Evolutionary conservation across 2,329 filamentous ascomycete genomes (phyloP), one percentile per base, ranked within the genome.

Genomic region (Colletotrichum trifolii): DNA sequence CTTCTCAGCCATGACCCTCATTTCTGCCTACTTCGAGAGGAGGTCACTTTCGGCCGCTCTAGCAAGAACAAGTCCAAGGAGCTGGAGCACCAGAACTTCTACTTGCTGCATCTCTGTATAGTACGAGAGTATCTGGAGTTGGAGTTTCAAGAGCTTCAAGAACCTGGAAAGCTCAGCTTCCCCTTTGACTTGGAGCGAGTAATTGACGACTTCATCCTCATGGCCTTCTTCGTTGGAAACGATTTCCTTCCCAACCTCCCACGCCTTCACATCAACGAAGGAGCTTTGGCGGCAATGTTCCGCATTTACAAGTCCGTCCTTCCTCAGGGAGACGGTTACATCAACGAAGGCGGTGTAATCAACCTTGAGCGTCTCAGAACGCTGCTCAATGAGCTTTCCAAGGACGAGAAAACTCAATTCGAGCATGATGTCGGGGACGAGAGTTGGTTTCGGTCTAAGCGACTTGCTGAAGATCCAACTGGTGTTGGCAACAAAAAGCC

Each of bases 211-310:
- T 99, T 99, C 78, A 98, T 99, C 75, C 87, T 99, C 67, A 97
- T 99, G 94, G 95, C 94, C 52, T 99, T 99, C 82, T 99, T 99
- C 78, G 93, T 99, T 73, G 96, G 96, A 75, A 99, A 99, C 79
- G 96, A 99, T 86, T 99, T 99, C 81, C 86, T 99, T 77, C 96
- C 96, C 3, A 97, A 99, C 79, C 84, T 99, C 64, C 96, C 96
- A 6, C 93, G 96, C 74, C 81, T 99, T 69, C 96, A 99, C 79
- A 99, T 99, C 79, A 99, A 99, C 78, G 96, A 99, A 79, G 96
- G 96, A 69, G 96, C 96, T 25, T 82, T 99, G 77, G 93, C 95
- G 33, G 90, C 96, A 74, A 99, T 99, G 96, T 99, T 99, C 78
- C 91, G 91, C 74, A 89, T 97, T 66, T 99, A 99, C 84, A 98